phyloP scores from a whole-genome alignment of 306 rosid species.

The Pterocarpus santalinus region DNA sequence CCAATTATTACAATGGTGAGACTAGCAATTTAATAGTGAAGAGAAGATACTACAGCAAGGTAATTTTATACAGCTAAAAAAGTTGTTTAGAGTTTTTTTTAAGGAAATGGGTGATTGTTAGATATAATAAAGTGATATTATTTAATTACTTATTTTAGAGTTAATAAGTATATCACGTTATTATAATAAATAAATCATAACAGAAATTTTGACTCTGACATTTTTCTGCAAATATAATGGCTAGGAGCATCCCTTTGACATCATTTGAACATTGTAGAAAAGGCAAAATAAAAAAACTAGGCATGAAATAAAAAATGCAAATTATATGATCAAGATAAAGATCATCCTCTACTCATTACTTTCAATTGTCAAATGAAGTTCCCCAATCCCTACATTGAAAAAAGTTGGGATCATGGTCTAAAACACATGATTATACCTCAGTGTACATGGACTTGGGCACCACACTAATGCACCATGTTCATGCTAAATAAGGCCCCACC shows the following conservation, averaged over 20 bases:
- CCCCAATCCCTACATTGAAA: conserved; percentile 32
- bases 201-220: too few species aligned
- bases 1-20: background rate
- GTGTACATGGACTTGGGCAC: conserved; percentile 51
- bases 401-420: conserved; percentile 54
- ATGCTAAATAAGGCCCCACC: conserved; percentile 52
- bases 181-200: too few species aligned
- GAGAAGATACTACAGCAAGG: background rate
- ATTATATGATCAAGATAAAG: conserved; percentile 41
- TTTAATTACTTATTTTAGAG: too few species aligned
- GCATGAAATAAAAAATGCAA: background rate
- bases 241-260: conserved; percentile 17
- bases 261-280: conserved; percentile 41
- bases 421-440: conserved; percentile 58
- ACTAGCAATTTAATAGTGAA: background rate
- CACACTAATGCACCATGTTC: conserved; percentile 42
- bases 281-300: conserved; percentile 6
- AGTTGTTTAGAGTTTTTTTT: background rate
- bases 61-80: too few species aligned
- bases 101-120: too few species aligned
- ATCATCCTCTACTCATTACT: conserved; percentile 36
- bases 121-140: too few species aligned
- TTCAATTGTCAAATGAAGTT: conserved; percentile 48
- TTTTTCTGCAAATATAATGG: background rate
- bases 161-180: too few species aligned